These are phyloP conservation scores for Euphorbia lathyris DNA, from an alignment of 345 rosid genomes.

Conservation along the genomic window DNA sequence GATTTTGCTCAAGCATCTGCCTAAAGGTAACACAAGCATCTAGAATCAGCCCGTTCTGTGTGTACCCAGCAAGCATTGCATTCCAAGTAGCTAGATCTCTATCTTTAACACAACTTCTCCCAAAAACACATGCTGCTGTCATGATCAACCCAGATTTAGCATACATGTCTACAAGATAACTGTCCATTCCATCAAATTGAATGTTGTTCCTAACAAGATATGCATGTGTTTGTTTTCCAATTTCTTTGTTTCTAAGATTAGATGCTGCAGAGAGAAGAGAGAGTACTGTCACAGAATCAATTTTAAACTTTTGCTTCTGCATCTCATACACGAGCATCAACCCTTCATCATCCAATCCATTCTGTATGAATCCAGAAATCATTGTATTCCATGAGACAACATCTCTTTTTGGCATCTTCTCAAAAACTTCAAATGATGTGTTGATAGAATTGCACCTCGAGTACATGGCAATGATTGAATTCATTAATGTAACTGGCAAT, in stretches of 20 bases:
- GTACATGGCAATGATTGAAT: constrained; percentile 72
- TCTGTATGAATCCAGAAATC: constrained; percentile 78
- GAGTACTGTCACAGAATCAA: constrained; percentile 68
- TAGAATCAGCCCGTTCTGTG: constrained; percentile 58
- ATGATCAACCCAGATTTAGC: constrained; percentile 74
- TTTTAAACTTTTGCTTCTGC: constrained; percentile 66
- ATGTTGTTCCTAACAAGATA: constrained; percentile 64
- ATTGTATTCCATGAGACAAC: constrained; percentile 83
- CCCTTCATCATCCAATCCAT: constrained; percentile 82
- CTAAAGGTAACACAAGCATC: constrained; percentile 53
- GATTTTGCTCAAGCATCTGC: constrained; percentile 57
- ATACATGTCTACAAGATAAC: constrained; percentile 82
- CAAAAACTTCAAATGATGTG: constrained; percentile 57
- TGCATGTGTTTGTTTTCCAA: constrained; percentile 84
- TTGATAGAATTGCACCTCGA: constrained; percentile 71
- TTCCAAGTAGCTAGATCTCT: constrained; percentile 90
- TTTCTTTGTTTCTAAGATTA: constrained; percentile 58
- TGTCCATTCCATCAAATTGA: constrained; percentile 68
- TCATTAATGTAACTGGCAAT: constrained; percentile 47
- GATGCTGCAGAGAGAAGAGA: constrained; percentile 87
- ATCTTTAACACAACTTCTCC: constrained; percentile 25
- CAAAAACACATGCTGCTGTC: constrained; percentile 46
- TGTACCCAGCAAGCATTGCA: constrained; percentile 79
- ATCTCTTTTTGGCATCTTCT: constrained; percentile 68
- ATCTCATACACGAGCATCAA: constrained; percentile 74